phyloP scores from a whole-genome alignment of 352 stramenopile species.

The Pythium grandisporangium region DNA sequence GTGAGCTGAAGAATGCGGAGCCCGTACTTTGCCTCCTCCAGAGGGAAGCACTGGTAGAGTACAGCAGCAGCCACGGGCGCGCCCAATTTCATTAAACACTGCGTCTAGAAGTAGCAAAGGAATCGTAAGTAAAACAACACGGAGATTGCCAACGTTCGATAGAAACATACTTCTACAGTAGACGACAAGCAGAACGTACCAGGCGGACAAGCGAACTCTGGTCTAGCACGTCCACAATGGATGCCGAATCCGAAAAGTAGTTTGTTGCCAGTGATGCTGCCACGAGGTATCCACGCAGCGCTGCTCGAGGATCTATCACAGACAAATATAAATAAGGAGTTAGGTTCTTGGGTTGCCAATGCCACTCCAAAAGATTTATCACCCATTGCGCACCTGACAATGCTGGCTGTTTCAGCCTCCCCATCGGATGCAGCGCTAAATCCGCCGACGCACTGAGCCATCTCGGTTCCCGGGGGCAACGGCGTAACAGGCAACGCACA shows the following conservation, averaged over 20 bases:
- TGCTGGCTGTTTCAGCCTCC: conserved; percentile 55
- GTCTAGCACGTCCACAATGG: conserved; percentile 73
- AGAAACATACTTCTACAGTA: background rate
- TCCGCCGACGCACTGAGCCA: conserved; percentile 73
- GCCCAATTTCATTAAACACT: conserved; percentile 78
- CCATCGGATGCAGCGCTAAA: conserved; percentile 59
- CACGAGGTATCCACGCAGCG: conserved; percentile 63
- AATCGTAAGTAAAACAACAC: background rate
- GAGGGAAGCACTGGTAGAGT: conserved; percentile 75
- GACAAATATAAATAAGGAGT: background rate
- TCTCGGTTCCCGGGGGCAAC: conserved; percentile 62
- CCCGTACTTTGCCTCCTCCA: conserved; percentile 75
- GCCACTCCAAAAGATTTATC: background rate
- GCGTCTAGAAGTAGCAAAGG: conserved; percentile 26
- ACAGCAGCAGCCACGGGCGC: conserved; percentile 73
- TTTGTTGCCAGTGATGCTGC: conserved; percentile 75
- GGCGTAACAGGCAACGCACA: conserved; percentile 36
- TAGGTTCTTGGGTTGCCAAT: too few relatives aligned
- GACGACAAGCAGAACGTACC: conserved; percentile 18
- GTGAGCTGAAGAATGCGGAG: conserved; percentile 66
- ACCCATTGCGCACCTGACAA: conserved; percentile 26
- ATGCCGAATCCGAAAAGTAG: conserved; percentile 64
- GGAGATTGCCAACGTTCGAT: background rate
- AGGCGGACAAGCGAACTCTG: conserved; percentile 77
- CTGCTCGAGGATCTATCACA: conserved; percentile 45